Percentiles rank a stretch among this genome's conserved stretches.
phyloP scores from a whole-genome alignment of 495 filamentous ascomycete species.

The Sphaerosporella brunnea region DNA sequence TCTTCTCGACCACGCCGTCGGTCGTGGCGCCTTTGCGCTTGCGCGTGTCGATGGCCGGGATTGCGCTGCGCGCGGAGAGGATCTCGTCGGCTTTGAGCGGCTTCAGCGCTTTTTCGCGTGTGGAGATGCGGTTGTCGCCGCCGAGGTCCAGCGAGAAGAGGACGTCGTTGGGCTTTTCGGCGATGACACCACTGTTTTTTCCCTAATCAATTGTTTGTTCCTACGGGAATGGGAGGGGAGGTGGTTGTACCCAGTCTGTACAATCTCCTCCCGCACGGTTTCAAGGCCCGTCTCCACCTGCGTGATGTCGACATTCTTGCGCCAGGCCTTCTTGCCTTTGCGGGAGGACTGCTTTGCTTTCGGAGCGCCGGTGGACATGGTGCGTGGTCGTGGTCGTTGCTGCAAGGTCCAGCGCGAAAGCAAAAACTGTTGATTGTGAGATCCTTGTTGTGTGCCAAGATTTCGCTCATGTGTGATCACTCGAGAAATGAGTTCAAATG shows the following conservation, averaged over 20 bases:
- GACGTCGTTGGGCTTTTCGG: conserved; percentile 35
- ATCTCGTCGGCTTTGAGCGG: conserved; percentile 78
- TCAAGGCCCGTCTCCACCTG: conserved; percentile 72
- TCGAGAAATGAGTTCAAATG: no score
- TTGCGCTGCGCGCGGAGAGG: conserved; percentile 59
- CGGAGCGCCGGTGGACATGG: conserved; percentile 30
- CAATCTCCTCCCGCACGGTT: conserved; percentile 66
- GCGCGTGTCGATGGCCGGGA: conserved; percentile 54
- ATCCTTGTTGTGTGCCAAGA: neutral
- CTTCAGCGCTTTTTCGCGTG: conserved; percentile 49
- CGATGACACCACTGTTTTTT: conserved; percentile 64
- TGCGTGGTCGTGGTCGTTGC: neutral
- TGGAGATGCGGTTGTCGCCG: conserved; percentile 45
- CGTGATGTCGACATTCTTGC: conserved; percentile 88
- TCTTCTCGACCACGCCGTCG: conserved; percentile 54
- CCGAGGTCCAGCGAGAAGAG: conserved; percentile 67
- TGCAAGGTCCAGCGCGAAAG: neutral
- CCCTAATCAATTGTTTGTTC: no score
- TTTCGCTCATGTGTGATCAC: no score
- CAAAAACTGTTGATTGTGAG: neutral
- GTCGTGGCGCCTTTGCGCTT: conserved; percentile 46
- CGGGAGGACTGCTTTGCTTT: conserved; percentile 63
- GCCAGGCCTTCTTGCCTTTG: conserved; percentile 97
- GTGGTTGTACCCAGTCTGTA: no score
- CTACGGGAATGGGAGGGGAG: no score